Conservation (phyloP, 495 filamentous ascomycete species). For the Penicillium fimorum region DNA sequence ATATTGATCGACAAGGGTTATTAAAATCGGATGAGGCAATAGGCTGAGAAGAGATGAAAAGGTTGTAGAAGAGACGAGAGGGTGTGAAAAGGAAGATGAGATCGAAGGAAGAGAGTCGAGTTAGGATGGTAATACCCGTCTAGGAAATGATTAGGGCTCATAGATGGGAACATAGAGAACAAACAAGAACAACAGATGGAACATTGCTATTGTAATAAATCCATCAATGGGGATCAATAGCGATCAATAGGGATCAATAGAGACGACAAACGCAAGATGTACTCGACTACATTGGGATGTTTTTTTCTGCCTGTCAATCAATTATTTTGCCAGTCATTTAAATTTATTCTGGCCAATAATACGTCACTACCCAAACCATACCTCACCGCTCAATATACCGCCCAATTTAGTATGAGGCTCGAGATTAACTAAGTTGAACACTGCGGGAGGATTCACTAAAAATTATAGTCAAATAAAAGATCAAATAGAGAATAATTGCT, state of each 20-base stretch:
- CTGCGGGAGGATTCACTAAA: too few species aligned
- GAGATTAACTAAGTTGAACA: neutral
- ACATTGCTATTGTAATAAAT: neutral
- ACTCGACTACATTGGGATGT: neutral
- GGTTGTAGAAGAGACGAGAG: too few species aligned
- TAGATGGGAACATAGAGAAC: neutral
- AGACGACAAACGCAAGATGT: neutral
- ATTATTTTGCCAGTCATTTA: neutral
- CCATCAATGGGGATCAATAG: neutral
- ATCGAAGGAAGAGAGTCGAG: neutral
- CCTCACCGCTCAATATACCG: neutral
- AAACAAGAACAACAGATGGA: neutral
- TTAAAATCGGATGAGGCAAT: neutral
- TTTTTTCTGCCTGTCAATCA: slow-evolving; percentile 8
- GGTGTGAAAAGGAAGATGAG: neutral
- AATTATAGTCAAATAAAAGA: neutral
- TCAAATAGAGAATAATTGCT: neutral
- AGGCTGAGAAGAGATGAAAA: neutral
- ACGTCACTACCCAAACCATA: neutral
- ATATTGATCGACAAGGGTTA: neutral
- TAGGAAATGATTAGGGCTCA: neutral
- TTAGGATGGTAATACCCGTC: too few species aligned
- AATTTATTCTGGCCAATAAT: neutral
- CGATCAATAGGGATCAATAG: neutral
- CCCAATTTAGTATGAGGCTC: neutral